Evolutionary conservation across 768 basidiomycete genomes (phyloP).

Genomic region (Trametes cingulata): DNA sequence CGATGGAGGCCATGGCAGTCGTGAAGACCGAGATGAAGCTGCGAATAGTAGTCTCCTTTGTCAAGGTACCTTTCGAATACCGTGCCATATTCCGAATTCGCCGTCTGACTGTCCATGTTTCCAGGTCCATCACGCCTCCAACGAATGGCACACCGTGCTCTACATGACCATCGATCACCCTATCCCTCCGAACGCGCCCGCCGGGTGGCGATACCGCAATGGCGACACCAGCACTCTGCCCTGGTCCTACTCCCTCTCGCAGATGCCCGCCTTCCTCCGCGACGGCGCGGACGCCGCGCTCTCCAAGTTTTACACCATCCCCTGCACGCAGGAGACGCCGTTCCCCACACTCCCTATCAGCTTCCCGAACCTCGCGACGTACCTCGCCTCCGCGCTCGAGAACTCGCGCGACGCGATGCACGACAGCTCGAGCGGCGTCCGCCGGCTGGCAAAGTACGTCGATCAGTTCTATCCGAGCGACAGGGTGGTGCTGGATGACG

Average conservation of each 20-base stretch:
- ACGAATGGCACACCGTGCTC: conserved; percentile 71
- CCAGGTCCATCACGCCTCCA: conserved; percentile 59
- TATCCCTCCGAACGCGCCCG: conserved; percentile 46
- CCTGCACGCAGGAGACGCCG: conserved; percentile 56
- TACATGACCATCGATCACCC: conserved; percentile 80
- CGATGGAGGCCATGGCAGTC: conserved; percentile 62
- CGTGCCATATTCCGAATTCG: background rate
- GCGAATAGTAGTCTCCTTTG: conserved; percentile 77
- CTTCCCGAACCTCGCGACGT: conserved; percentile 75
- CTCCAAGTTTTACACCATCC: conserved; percentile 73
- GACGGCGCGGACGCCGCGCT: conserved; percentile 62
- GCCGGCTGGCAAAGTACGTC: conserved; percentile 70
- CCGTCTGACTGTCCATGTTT: background rate
- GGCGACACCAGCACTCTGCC: conserved; percentile 68
- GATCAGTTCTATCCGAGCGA: conserved; percentile 63
- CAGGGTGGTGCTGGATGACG: conserved; percentile 34
- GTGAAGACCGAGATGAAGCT: conserved; percentile 58
- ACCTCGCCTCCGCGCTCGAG: conserved; percentile 69
- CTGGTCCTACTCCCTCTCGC: conserved; percentile 67
- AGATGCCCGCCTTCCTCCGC: conserved; percentile 60
- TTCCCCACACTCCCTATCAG: conserved; percentile 72
- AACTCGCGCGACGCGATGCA: conserved; percentile 61
- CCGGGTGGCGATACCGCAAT: conserved; percentile 50
- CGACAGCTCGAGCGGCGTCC: conserved; percentile 61
- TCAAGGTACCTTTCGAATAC: conserved; percentile 56